These are phyloP conservation scores for Leccinum olivaceopallidum DNA, from an alignment of 768 basidiomycete genomes.

Conservation along the genomic window DNA sequence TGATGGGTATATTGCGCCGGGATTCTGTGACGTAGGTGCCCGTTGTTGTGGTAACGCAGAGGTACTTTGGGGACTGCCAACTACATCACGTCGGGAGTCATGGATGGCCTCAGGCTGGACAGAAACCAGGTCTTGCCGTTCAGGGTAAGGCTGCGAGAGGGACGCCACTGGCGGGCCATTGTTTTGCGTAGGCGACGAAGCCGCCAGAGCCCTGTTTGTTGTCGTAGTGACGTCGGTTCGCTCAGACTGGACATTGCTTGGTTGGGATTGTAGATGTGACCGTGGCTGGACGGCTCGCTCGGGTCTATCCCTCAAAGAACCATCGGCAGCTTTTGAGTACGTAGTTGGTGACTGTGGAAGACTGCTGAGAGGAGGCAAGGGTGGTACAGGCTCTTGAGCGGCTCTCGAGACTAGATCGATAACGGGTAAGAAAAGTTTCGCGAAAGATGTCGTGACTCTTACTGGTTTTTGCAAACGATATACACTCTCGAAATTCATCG, in stretches of 20 bases:
- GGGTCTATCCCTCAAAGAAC: constrained; percentile 18
- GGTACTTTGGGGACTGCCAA: constrained; percentile 3
- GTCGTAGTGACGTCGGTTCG: background rate
- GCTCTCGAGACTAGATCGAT: constrained; percentile 50
- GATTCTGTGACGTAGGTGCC: constrained; percentile 21
- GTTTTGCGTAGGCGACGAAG: constrained; percentile 8
- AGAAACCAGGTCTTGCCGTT: constrained; percentile 7
- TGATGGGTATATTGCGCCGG: constrained; percentile 17
- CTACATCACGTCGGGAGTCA: constrained; percentile 4
- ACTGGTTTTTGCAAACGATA: constrained; percentile 78
- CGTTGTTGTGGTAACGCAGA: constrained; percentile 14
- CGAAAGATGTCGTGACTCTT: constrained; percentile 29
- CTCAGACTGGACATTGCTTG: constrained; percentile 1
- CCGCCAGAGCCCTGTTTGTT: background rate
- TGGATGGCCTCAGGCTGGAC: constrained; percentile 6
- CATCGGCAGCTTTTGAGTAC: background rate
- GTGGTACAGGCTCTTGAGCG: constrained; percentile 67
- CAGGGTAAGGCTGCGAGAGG: constrained; percentile 5
- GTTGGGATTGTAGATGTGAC: constrained; percentile 5
- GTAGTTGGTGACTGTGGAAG: constrained; percentile 29
- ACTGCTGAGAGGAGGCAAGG: constrained; percentile 51
- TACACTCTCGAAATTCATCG: constrained; percentile 77
- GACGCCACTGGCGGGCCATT: constrained; percentile 3
- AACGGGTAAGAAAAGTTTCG: constrained; percentile 7
- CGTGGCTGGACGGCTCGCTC: constrained; percentile 25